Conservation (phyloP, 1,284 basidiomycete species). For the Sporisorium reilianum region DNA sequence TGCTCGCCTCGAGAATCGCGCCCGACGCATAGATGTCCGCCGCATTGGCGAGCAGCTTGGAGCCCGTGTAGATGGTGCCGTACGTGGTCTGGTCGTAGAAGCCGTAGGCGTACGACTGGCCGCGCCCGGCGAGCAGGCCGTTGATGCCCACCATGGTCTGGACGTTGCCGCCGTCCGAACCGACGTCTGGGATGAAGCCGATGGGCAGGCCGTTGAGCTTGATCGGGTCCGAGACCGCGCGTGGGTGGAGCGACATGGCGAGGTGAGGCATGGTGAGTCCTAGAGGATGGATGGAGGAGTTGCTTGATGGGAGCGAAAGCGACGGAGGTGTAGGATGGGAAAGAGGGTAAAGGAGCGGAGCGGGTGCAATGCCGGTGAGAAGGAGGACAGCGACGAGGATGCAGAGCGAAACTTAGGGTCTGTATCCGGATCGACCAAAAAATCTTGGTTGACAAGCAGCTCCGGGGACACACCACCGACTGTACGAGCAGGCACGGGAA, state of each 20-base stretch:
- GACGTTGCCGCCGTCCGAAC: conserved; percentile 54
- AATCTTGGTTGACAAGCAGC: neutral
- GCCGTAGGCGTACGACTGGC: conserved; percentile 45
- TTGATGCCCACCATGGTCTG: conserved; percentile 55
- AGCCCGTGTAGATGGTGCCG: conserved; percentile 67
- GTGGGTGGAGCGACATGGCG: conserved; percentile 17
- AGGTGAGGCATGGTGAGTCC: conserved; percentile 34
- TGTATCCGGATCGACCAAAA: conserved; percentile 15
- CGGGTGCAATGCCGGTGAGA: neutral
- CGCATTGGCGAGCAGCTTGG: conserved; percentile 63
- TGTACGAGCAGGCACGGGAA: neutral
- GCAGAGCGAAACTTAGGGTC: conserved; percentile 3
- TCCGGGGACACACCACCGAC: neutral
- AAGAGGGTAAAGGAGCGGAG: neutral
- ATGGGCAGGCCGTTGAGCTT: conserved; percentile 44
- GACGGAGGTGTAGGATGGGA: neutral
- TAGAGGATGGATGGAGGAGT: no score
- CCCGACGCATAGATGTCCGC: conserved; percentile 65
- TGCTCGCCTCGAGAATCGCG: conserved; percentile 69
- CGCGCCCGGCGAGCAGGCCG: conserved; percentile 29
- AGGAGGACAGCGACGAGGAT: neutral
- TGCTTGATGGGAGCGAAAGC: neutral
- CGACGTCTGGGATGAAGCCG: conserved; percentile 61
- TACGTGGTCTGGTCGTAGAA: conserved; percentile 69
- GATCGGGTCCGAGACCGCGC: conserved; percentile 34